Conservation (phyloP, 2,329 filamentous ascomycete genomes). For the Alternaria arborescens region DNA sequence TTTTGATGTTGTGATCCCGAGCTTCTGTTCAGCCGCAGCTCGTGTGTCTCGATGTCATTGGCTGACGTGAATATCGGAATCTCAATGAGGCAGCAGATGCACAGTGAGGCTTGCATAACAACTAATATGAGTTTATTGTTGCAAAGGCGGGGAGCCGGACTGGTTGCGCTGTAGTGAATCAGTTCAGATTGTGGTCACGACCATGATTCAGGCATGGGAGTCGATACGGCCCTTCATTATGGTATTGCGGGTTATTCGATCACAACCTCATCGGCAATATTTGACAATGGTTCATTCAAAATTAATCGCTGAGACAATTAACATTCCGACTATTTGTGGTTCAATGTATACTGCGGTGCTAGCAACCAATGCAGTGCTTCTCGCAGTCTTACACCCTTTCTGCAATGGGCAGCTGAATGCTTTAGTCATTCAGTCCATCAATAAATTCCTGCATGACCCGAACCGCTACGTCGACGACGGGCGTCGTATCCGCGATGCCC, state of each 20-base stretch:
- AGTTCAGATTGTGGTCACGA: not conserved
- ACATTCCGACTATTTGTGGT: no score
- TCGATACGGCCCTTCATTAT: not conserved
- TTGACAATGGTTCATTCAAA: not conserved
- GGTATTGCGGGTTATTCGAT: not conserved
- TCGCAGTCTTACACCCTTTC: not conserved
- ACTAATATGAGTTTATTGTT: not conserved
- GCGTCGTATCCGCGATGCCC: not conserved
- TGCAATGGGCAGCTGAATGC: not conserved
- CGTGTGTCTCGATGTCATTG: slow-evolving; percentile 5
- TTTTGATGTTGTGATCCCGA: slow-evolving; percentile 6
- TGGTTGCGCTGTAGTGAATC: not conserved
- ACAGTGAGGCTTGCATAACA: slow-evolving; percentile 8
- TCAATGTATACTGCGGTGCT: not conserved
- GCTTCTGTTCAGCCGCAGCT: slow-evolving; percentile 14
- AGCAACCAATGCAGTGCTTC: not conserved
- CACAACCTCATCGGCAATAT: not conserved
- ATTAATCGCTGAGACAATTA: not conserved
- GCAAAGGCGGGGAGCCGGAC: slow-evolving; percentile 14
- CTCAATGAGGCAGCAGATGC: slow-evolving; percentile 6
- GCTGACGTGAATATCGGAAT: not conserved
- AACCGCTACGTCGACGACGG: not conserved
- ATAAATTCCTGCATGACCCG: not conserved
- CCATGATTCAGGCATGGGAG: not conserved
- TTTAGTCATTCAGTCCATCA: not conserved